Evolutionary conservation across 1,139 yeast species (phyloP).

Genomic region (Kluyveromyces sp.): DNA sequence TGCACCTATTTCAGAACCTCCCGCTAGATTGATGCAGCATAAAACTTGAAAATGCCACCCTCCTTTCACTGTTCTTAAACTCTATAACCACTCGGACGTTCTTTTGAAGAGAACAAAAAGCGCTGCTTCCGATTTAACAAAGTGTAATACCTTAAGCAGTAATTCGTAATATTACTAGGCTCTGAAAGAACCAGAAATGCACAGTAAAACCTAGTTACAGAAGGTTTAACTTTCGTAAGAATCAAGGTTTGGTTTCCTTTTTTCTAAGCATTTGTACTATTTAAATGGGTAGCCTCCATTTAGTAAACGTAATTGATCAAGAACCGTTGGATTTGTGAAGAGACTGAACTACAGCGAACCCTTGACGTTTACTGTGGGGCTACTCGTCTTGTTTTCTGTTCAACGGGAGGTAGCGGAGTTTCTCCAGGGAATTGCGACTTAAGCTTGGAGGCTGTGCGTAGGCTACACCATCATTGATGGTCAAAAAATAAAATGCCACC

Average conservation of each 20-base stretch:
- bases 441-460: no score
- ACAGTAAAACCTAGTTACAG: no score
- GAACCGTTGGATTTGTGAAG: neutral
- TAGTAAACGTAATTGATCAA: neutral
- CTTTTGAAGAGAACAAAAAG: neutral
- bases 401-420: no score
- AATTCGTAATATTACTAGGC: no score
- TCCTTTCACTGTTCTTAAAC: neutral
- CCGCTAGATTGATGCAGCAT: neutral
- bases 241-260: neutral
- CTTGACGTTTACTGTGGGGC: no score
- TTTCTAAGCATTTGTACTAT: neutral
- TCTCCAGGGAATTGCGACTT: no score
- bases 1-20: neutral
- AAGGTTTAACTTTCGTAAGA: neutral
- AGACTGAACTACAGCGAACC: no score
- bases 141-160: neutral
- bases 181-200: no score
- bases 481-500: slow-evolving; percentile 22
- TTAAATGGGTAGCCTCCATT: neutral
- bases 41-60: neutral
- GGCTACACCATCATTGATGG: no score
- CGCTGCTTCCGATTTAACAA: neutral
- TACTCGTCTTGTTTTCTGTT: no score
- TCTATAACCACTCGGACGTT: neutral